Evolutionary conservation across 176 grass and related monocot species (phyloP).

Genomic region (Dendrocalamus sinicus): DNA sequence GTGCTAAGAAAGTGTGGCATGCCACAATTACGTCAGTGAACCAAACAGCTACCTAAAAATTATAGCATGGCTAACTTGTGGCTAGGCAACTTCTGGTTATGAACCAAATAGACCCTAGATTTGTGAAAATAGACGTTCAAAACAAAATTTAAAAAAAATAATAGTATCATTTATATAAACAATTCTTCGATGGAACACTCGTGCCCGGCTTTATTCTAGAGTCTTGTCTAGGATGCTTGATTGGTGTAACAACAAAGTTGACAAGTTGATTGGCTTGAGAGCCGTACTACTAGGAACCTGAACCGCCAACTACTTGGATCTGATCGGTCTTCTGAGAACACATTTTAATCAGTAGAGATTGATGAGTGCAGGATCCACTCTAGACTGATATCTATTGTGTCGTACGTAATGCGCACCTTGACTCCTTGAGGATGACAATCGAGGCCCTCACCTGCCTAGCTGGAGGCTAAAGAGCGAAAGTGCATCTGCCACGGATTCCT

Average conservation of each 20-base stretch:
- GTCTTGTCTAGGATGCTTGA: neutral
- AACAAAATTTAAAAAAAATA: too few species aligned
- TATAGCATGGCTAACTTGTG: too few species aligned
- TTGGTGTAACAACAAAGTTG: neutral
- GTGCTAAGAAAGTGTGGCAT: too few species aligned
- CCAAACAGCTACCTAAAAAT: too few species aligned
- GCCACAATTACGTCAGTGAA: too few species aligned
- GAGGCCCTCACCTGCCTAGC: neutral
- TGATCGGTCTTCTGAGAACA: neutral
- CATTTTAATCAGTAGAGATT: neutral
- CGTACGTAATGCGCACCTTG: neutral
- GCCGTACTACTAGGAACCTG: neutral
- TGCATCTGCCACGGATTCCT: neutral
- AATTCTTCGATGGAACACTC: neutral
- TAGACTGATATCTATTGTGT: neutral
- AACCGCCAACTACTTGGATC: neutral
- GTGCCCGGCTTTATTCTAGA: neutral
- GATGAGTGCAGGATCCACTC: neutral
- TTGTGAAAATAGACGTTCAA: too few species aligned
- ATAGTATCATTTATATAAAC: too few species aligned
- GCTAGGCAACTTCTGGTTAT: too few species aligned
- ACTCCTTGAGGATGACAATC: neutral
- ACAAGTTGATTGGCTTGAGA: neutral
- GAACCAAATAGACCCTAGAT: too few species aligned
- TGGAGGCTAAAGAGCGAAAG: constrained; percentile 20